These are phyloP conservation scores for Teunomyces stri DNA, from an alignment of 805 yeast species.

Conservation along the genomic window DNA sequence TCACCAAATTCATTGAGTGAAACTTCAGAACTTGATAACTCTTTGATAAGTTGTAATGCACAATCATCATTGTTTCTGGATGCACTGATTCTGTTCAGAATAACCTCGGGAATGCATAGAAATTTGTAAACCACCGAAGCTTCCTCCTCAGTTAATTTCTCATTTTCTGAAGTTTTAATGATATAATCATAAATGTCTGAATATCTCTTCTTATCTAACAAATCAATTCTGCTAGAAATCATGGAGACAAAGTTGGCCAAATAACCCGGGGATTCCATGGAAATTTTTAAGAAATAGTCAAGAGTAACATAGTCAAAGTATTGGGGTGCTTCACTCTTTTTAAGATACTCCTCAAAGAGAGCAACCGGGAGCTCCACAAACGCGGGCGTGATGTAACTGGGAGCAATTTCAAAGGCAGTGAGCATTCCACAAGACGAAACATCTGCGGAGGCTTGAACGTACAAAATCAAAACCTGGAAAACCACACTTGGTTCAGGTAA, in stretches of 20 bases:
- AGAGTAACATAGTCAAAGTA: slow-evolving; percentile 29
- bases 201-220: slow-evolving; percentile 11
- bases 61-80: slow-evolving; percentile 7
- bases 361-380: slow-evolving; percentile 24
- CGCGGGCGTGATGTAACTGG: slow-evolving; percentile 24
- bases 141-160: slow-evolving; percentile 18
- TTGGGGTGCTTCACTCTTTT: slow-evolving; percentile 19
- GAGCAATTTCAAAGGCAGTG: slow-evolving; percentile 11
- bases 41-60: slow-evolving; percentile 14
- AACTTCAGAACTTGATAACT: neutral
- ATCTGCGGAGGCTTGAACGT: slow-evolving; percentile 3
- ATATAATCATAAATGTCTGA: slow-evolving; percentile 31
- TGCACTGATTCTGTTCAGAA: slow-evolving; percentile 16
- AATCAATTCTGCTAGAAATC: slow-evolving; percentile 5
- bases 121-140: slow-evolving; percentile 18
- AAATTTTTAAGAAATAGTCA: slow-evolving; percentile 30
- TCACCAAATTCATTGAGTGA: neutral
- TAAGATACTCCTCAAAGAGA: slow-evolving; percentile 9
- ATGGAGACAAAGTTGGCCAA: slow-evolving; percentile 9
- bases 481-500: slow-evolving; percentile 7
- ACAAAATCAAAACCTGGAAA: slow-evolving; percentile 5
- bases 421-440: neutral
- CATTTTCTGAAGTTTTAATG: slow-evolving; percentile 24
- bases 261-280: slow-evolving; percentile 13
- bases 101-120: slow-evolving; percentile 14